A percentile compares a stretch with the other conserved stretches of the same genome.
phyloP scores from a whole-genome alignment of 2,329 filamentous ascomycete genomes.

The Colletotrichum noveboracense region DNA sequence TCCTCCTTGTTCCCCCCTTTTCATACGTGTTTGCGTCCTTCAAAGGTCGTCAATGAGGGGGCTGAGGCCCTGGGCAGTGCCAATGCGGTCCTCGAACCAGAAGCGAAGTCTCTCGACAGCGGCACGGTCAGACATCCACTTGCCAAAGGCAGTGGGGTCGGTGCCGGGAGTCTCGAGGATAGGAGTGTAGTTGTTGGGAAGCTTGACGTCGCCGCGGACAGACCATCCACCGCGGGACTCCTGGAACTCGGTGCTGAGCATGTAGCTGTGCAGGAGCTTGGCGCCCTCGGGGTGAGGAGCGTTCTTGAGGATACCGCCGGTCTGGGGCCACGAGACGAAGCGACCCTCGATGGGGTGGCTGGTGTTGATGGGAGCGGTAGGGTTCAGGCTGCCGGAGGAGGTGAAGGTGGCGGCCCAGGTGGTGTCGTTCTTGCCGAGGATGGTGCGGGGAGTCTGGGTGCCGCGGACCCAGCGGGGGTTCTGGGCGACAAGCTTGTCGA shows the following conservation, averaged over 20 bases:
- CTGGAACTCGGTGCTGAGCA: constrained; percentile 48
- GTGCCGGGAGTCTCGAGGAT: constrained; percentile 36
- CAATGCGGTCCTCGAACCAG: constrained; percentile 46
- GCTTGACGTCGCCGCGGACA: constrained; percentile 36
- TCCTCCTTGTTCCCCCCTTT: not conserved
- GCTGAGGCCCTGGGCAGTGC: constrained; percentile 45
- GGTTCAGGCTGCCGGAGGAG: constrained; percentile 22
- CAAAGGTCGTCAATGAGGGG: constrained; percentile 30
- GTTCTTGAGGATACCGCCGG: constrained; percentile 50
- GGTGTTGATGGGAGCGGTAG: constrained; percentile 25
- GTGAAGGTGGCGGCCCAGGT: constrained; percentile 39
- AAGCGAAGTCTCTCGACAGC: constrained; percentile 45
- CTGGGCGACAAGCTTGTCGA: constrained; percentile 50
- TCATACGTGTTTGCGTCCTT: not conserved
- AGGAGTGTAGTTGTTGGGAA: constrained; percentile 31
- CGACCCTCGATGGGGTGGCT: constrained; percentile 39
- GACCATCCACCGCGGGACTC: constrained; percentile 32
- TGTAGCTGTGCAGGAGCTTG: constrained; percentile 53
- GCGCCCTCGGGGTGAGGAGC: constrained; percentile 55
- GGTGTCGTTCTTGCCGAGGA: constrained; percentile 35
- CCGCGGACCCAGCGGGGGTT: constrained; percentile 60
- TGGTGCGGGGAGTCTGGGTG: constrained; percentile 43
- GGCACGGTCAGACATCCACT: constrained; percentile 46
- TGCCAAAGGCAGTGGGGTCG: constrained; percentile 40
- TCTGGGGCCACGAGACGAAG: constrained; percentile 55